Percentiles rank a stretch among this genome's conserved stretches.
Evolutionary conservation across 495 filamentous ascomycete genomes (phyloP).

Genomic region (Aspergillus indologenus): DNA sequence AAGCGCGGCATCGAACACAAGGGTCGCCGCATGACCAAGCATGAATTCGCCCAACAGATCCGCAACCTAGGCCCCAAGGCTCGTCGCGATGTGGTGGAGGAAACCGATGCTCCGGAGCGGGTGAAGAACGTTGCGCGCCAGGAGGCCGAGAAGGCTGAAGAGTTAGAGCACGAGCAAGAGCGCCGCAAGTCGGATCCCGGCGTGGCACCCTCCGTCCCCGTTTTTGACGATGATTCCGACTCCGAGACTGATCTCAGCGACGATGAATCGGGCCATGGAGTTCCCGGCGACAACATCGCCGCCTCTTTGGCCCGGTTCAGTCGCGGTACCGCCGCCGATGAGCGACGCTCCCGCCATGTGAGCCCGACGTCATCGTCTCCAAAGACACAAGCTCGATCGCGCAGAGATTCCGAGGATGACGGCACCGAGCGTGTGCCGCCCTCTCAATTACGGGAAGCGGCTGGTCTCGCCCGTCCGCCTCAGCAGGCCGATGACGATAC

Average conservation of each 20-base stretch:
- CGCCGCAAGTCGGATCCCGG: conserved; percentile 18
- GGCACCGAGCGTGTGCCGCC: conserved; percentile 55
- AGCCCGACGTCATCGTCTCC: conserved; percentile 23
- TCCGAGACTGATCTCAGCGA: conserved; percentile 32
- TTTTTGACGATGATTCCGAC: conserved; percentile 24
- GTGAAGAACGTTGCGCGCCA: conserved; percentile 55
- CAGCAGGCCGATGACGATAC: conserved; percentile 42
- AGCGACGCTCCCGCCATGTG: conserved; percentile 45
- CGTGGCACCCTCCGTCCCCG: background rate
- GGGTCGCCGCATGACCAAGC: conserved; percentile 81
- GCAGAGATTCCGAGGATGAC: conserved; percentile 56
- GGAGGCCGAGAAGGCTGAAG: conserved; percentile 33
- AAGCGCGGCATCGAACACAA: conserved; percentile 36
- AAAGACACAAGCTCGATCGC: conserved; percentile 26
- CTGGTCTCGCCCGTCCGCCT: conserved; percentile 26
- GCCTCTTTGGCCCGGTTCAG: conserved; percentile 43
- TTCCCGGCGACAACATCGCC: conserved; percentile 46
- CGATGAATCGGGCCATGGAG: conserved; percentile 28
- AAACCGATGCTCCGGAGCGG: conserved; percentile 59
- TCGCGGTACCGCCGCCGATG: conserved; percentile 46
- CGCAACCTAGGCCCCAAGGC: conserved; percentile 74
- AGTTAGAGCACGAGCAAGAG: conserved; percentile 27
- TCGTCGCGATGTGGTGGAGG: conserved; percentile 65
- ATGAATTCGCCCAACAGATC: conserved; percentile 85
- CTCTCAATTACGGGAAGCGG: conserved; percentile 36